Conservation (phyloP, 2,329 filamentous ascomycete genomes). For the Plenodomus lindquistii region DNA sequence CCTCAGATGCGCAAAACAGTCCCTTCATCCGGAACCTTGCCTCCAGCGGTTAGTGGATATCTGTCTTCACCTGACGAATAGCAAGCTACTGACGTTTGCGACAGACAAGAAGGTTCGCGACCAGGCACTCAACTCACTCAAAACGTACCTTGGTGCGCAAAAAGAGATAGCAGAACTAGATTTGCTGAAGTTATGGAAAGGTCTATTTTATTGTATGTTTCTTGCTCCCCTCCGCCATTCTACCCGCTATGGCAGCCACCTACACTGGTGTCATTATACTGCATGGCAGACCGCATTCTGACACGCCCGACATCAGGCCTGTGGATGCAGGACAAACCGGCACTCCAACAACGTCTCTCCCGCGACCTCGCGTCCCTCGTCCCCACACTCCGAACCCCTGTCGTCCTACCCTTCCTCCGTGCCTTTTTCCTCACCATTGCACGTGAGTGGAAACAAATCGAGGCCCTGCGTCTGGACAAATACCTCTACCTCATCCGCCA, state of each 20-base stretch:
- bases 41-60: conserved; percentile 69
- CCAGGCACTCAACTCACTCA: conserved; percentile 75
- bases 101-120: conserved; percentile 78
- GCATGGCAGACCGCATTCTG: conserved; percentile 2
- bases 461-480: conserved; percentile 74
- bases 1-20: conserved; percentile 51
- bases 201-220: conserved; percentile 76
- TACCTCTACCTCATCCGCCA: conserved; percentile 83
- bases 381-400: conserved; percentile 57
- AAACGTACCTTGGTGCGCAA: conserved; percentile 72
- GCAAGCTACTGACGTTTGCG: conserved; percentile 10
- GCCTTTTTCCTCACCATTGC: conserved; percentile 59
- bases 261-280: not conserved
- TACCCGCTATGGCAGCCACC: not conserved
- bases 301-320: conserved; percentile 57
- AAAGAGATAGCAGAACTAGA: conserved; percentile 68
- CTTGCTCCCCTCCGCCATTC: not conserved
- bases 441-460: conserved; percentile 56
- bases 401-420: conserved; percentile 50
- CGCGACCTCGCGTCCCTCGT: conserved; percentile 74
- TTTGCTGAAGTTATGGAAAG: conserved; percentile 89
- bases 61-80: not conserved
- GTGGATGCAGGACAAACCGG: conserved; percentile 90
- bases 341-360: conserved; percentile 84
- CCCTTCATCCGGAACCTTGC: conserved; percentile 84